These are phyloP conservation scores for Backusella luteola DNA, from an alignment of 192 early-diverging fungal genomes.

Conservation along the genomic window DNA sequence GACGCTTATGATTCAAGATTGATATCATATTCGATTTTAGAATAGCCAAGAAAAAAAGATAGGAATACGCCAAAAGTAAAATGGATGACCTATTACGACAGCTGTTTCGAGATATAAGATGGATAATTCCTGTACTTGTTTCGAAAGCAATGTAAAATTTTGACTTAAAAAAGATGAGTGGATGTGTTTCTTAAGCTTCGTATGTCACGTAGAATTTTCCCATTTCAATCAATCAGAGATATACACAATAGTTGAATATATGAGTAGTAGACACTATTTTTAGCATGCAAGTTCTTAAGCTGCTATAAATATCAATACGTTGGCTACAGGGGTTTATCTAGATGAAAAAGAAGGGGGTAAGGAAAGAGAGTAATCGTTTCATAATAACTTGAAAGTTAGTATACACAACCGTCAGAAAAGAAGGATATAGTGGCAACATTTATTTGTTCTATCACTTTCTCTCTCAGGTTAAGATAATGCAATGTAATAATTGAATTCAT, in stretches of 20 bases:
- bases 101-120: not conserved
- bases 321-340: not conserved
- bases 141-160: not conserved
- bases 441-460: not conserved
- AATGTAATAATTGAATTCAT: not conserved
- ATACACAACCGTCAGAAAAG: not conserved
- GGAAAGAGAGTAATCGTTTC: not conserved
- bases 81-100: not conserved
- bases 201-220: too few species aligned
- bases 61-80: not conserved
- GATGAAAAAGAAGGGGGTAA: not conserved
- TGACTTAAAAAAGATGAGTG: too few species aligned
- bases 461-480: not conserved
- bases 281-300: not conserved
- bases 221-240: too few species aligned
- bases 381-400: not conserved
- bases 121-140: not conserved
- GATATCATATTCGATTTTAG: not conserved
- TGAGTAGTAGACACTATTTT: too few species aligned
- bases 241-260: too few species aligned
- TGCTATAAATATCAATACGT: not conserved
- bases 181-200: too few species aligned
- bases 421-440: not conserved
- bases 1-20: not conserved
- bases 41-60: not conserved